phyloP scores from a whole-genome alignment of 2,329 filamentous ascomycete genomes.

The Penicillium occitanis region DNA sequence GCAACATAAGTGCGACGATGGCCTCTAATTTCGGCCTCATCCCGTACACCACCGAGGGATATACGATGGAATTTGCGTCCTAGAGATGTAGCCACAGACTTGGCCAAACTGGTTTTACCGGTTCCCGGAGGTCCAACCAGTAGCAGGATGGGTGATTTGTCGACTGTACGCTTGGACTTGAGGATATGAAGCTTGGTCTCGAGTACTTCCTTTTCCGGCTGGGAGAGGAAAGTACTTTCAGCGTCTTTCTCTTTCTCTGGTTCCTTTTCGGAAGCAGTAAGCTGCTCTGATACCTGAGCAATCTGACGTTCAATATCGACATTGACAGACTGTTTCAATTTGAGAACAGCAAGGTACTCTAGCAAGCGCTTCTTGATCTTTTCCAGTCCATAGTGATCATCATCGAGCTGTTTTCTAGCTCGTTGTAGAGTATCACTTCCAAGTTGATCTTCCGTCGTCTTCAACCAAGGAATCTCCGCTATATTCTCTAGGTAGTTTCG shows the following conservation, averaged over 20 bases:
- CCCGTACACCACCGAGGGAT: slow-evolving; percentile 89
- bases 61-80: slow-evolving; percentile 96
- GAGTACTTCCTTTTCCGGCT: slow-evolving; percentile 46
- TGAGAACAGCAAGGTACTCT: slow-evolving; percentile 93
- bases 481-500: slow-evolving; percentile 92
- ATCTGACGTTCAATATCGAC: slow-evolving; percentile 79
- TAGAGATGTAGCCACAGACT: slow-evolving; percentile 86
- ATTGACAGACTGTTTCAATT: slow-evolving; percentile 90
- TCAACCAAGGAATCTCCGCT: slow-evolving; percentile 89
- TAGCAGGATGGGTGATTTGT: slow-evolving; percentile 94
- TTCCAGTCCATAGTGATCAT: slow-evolving; percentile 94
- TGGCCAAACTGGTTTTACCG: slow-evolving; percentile 92
- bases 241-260: slow-evolving; percentile 47
- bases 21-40: slow-evolving; percentile 94
- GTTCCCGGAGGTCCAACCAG: slow-evolving; percentile 91
- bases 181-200: slow-evolving; percentile 71
- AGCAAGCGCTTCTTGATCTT: slow-evolving; percentile 96
- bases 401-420: slow-evolving; percentile 86
- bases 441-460: slow-evolving; percentile 79
- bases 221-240: slow-evolving; percentile 54
- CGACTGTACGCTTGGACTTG: slow-evolving; percentile 78
- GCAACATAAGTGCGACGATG: slow-evolving; percentile 95
- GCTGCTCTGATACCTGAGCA: slow-evolving; percentile 46
- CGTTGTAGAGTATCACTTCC: slow-evolving; percentile 74
- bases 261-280: slow-evolving; percentile 35